Percentiles rank a stretch among this genome's conserved stretches.
These are phyloP conservation scores for Gloeopeniophorella convolvens DNA, from an alignment of 768 basidiomycete species.

Conservation along the genomic window DNA sequence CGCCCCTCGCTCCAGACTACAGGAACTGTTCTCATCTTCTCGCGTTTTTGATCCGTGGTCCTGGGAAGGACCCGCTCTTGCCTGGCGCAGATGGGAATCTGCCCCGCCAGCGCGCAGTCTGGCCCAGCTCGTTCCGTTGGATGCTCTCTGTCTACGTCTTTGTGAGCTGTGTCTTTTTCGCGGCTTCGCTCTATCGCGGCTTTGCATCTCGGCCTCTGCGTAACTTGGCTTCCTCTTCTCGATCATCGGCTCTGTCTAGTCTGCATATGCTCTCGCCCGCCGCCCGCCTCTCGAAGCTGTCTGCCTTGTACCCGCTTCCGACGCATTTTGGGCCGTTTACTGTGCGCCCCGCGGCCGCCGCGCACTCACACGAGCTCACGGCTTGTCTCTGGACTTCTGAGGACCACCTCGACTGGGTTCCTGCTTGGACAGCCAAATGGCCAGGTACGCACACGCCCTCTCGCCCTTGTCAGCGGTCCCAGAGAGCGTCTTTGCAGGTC, in stretches of 20 bases:
- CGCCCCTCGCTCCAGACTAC: neutral
- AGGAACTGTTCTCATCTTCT: neutral
- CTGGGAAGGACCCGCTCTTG: neutral
- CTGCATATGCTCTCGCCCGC: conserved; percentile 2
- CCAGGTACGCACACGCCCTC: conserved; percentile 31
- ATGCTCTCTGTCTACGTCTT: conserved; percentile 15
- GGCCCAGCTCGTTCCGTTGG: conserved; percentile 5
- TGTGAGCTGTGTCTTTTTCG: conserved; percentile 17
- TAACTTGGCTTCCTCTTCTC: too few relatives aligned
- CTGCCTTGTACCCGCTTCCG: conserved; percentile 23
- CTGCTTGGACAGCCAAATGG: conserved; percentile 38
- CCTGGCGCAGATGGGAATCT: neutral
- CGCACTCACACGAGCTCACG: conserved; percentile 26
- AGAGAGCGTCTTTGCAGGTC: too few relatives aligned
- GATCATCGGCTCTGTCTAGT: neutral
- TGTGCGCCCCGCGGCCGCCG: conserved; percentile 8
- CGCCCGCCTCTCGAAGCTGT: conserved; percentile 22
- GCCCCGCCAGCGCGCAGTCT: conserved; percentile 4
- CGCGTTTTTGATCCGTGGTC: neutral
- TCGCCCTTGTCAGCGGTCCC: too few relatives aligned
- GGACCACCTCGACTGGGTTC: conserved; percentile 28
- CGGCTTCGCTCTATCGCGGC: conserved; percentile 12
- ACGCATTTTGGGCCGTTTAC: conserved; percentile 20
- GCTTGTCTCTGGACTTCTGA: conserved; percentile 48
- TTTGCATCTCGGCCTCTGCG: neutral